Percentiles rank a stretch among this genome's conserved stretches.
phyloP scores from a whole-genome alignment of 768 basidiomycete genomes.

The Piloderma croceum region DNA sequence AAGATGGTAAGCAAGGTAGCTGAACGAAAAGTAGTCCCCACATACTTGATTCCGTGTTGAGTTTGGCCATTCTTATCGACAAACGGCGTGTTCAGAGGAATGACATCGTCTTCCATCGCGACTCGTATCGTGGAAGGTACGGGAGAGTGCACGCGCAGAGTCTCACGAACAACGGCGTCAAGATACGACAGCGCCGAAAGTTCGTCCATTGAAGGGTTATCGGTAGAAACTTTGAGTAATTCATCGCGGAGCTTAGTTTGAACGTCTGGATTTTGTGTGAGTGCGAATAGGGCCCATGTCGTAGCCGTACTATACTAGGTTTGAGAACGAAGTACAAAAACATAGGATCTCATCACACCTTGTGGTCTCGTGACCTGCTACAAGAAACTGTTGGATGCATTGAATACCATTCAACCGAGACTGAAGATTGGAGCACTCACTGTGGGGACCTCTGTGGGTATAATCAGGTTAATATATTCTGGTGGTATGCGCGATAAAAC shows the following conservation, averaged over 20 bases:
- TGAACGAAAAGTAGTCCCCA: neutral
- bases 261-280: slow-evolving; percentile 30
- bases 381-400: slow-evolving; percentile 38
- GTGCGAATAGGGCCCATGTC: slow-evolving; percentile 39
- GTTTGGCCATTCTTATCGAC: slow-evolving; percentile 16
- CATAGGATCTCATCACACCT: too few relatives aligned
- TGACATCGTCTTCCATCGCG: slow-evolving; percentile 23
- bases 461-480: too few relatives aligned
- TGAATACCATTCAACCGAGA: too few relatives aligned
- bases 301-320: too few relatives aligned
- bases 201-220: slow-evolving; percentile 38
- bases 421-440: too few relatives aligned
- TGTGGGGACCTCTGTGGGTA: too few relatives aligned
- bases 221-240: slow-evolving; percentile 25
- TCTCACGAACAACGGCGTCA: slow-evolving; percentile 32
- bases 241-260: slow-evolving; percentile 43
- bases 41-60: slow-evolving; percentile 16
- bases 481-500: neutral
- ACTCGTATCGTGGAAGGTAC: slow-evolving; percentile 19
- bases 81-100: slow-evolving; percentile 21
- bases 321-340: too few relatives aligned
- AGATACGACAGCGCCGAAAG: slow-evolving; percentile 40
- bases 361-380: slow-evolving; percentile 37
- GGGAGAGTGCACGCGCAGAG: slow-evolving; percentile 28
- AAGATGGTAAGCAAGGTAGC: neutral